A percentile compares a stretch with the other conserved stretches of the same genome.
phyloP scores from a whole-genome alignment of 2,329 filamentous ascomycete genomes.

The Apiospora kogelbergensis region DNA sequence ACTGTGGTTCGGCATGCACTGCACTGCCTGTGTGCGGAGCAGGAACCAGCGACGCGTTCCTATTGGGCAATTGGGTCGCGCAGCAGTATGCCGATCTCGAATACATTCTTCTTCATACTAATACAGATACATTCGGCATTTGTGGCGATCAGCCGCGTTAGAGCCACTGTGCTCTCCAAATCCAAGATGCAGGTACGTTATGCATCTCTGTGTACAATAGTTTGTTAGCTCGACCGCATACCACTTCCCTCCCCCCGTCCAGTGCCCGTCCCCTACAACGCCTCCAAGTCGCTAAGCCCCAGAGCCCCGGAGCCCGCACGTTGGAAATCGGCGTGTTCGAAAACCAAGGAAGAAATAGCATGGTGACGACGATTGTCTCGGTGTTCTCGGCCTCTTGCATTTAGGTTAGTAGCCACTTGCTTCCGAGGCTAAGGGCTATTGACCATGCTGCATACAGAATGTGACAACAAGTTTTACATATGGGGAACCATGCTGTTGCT shows the following conservation, averaged over 20 bases:
- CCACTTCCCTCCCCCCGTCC: not conserved
- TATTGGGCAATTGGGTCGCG: not conserved
- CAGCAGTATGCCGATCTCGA: not conserved
- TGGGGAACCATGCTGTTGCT: constrained; percentile 1
- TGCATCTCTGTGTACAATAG: not conserved
- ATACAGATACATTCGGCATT: not conserved
- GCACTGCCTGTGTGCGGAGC: not conserved
- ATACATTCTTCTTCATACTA: no score
- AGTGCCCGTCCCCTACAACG: no score
- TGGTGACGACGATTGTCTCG: constrained; percentile 10
- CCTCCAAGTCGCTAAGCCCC: no score
- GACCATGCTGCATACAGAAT: not conserved
- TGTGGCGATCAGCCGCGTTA: constrained; percentile 9
- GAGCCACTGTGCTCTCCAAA: not conserved
- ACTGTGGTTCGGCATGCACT: not conserved
- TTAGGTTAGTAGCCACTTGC: constrained; percentile 6
- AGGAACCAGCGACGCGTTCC: not conserved
- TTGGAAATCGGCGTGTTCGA: not conserved
- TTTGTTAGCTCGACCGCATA: not conserved
- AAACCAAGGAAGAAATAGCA: not conserved
- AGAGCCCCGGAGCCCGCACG: not conserved
- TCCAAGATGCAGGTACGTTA: not conserved
- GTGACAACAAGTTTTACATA: constrained; percentile 6
- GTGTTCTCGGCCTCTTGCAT: constrained; percentile 4
- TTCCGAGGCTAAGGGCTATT: not conserved